These are phyloP conservation scores for Cladorrhinum samala DNA, from an alignment of 495 filamentous ascomycete genomes.

Conservation along the genomic window DNA sequence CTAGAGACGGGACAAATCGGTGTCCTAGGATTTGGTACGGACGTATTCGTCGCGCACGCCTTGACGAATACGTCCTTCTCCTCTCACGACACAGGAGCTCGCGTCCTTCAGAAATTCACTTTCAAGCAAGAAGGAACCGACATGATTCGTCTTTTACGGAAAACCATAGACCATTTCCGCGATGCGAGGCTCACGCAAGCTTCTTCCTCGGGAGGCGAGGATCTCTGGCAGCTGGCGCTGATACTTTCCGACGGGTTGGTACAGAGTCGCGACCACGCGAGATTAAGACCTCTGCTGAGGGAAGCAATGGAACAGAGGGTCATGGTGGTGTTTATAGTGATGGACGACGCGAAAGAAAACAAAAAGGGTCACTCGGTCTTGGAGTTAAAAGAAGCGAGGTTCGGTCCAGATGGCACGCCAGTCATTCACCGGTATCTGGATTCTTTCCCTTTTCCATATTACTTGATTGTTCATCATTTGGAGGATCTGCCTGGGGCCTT, in stretches of 20 bases:
- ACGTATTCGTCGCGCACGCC: slow-evolving; percentile 80
- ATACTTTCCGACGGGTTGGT: slow-evolving; percentile 92
- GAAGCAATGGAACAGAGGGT: slow-evolving; percentile 88
- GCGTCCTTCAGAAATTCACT: slow-evolving; percentile 75
- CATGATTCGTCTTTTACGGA: slow-evolving; percentile 66
- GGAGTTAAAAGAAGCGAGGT: slow-evolving; percentile 74
- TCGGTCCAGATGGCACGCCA: slow-evolving; percentile 57
- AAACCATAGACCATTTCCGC: slow-evolving; percentile 74
- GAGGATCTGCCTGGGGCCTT: slow-evolving; percentile 83
- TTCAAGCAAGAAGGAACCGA: slow-evolving; percentile 84
- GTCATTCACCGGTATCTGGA: slow-evolving; percentile 87
- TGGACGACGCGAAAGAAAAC: slow-evolving; percentile 61
- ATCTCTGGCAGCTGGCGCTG: slow-evolving; percentile 94
- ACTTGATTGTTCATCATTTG: slow-evolving; percentile 87
- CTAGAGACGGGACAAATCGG: slow-evolving; percentile 89
- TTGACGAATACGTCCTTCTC: slow-evolving; percentile 72
- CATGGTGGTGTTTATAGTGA: slow-evolving; percentile 96
- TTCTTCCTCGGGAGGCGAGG: slow-evolving; percentile 54
- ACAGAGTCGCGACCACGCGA: slow-evolving; percentile 68
- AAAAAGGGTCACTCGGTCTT: slow-evolving; percentile 54
- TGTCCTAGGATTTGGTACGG: slow-evolving; percentile 81
- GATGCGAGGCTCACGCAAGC: slow-evolving; percentile 56
- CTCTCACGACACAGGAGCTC: slow-evolving; percentile 72
- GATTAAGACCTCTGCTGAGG: slow-evolving; percentile 70
- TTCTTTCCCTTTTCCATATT: slow-evolving; percentile 92